A percentile compares a stretch with the other conserved stretches of the same genome.
phyloP scores from a whole-genome alignment of 148 eudicot species.

The Vaccinium myrtillus region DNA sequence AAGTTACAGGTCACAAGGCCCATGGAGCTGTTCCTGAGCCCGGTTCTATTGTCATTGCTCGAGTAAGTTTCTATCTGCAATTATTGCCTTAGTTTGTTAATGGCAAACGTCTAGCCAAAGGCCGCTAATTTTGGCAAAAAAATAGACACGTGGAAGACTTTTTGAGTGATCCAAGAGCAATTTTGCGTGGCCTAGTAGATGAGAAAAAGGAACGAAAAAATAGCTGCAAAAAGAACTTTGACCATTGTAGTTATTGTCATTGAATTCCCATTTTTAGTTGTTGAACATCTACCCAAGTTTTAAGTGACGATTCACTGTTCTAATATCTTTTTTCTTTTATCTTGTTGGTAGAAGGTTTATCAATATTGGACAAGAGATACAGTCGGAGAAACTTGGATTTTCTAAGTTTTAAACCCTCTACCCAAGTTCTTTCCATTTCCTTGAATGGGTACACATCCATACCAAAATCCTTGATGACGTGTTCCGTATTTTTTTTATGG shows the following conservation, averaged over 20 bases:
- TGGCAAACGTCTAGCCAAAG: not conserved
- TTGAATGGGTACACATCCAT: not conserved
- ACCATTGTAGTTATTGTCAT: not conserved
- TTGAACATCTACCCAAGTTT: no score
- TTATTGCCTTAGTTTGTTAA: not conserved
- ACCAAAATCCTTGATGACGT: not conserved
- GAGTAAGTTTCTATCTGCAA: conserved; percentile 47
- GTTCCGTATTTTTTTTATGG: not conserved
- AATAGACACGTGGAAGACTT: not conserved
- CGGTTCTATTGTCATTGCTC: conserved; percentile 71
- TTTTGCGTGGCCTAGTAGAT: not conserved
- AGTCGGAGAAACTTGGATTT: not conserved
- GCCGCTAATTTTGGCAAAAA: not conserved
- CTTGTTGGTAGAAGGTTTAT: not conserved
- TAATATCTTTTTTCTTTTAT: no score
- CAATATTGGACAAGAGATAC: not conserved
- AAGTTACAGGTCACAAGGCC: conserved; percentile 90
- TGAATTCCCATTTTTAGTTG: not conserved
- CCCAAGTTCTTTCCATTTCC: not conserved
- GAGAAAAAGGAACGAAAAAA: not conserved
- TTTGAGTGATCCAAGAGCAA: not conserved
- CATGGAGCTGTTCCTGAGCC: conserved; percentile 94
- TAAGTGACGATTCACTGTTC: no score
- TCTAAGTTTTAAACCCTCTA: not conserved
- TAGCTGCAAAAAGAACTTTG: not conserved